Evolutionary conservation across 2,329 filamentous ascomycete genomes (phyloP), one percentile per base, ranked within the genome.

Genomic region (Fusarium temperatum): DNA sequence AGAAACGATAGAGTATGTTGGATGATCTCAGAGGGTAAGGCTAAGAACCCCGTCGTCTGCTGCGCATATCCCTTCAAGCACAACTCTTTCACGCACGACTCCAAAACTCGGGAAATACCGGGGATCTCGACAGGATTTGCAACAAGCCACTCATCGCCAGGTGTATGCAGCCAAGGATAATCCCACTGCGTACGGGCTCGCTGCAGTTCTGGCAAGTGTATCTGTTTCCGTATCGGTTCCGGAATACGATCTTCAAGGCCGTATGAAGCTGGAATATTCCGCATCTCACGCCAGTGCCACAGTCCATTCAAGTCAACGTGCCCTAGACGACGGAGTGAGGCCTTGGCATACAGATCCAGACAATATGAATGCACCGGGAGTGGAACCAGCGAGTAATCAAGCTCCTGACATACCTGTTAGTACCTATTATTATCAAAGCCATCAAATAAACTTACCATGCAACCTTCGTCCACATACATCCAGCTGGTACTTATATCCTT

Each of bases 281-380:
- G 26, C 6, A 67, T 35, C 10, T 67, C 65, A 3, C 65, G 51
- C 44, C 51, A 67, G 32, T 67, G 53, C 65, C 65, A 67, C 6
- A 67, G 7, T 5, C 53, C 65, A 14, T 67, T 36, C 5, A 67
- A 20, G 11, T 67, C 20, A 11, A 45, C 32, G 1, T 15, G 28
- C 0, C 53, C 53, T 0, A 36, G 8, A 5, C 17, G 28, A 0
- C 35, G 13, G 6, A 36, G 15, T 6, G 65, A 67, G 3, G 4
- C 0, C 2, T 67, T 67, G 0, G 63, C 45, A n/a, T 67, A 67
- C 0, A 67, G 26, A 6, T 67, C 65, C 5, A 67, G 35, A n/a
- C 65, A 67, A 3, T 67, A 67, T 3, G 65, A 67, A 8, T 67
- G 65, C 8, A 47, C 45, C 0, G 63, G 26, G 3, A 67, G 15